Evolutionary conservation across 345 rosid species (phyloP).

Genomic region (Cardamine chenopodiifolia): DNA sequence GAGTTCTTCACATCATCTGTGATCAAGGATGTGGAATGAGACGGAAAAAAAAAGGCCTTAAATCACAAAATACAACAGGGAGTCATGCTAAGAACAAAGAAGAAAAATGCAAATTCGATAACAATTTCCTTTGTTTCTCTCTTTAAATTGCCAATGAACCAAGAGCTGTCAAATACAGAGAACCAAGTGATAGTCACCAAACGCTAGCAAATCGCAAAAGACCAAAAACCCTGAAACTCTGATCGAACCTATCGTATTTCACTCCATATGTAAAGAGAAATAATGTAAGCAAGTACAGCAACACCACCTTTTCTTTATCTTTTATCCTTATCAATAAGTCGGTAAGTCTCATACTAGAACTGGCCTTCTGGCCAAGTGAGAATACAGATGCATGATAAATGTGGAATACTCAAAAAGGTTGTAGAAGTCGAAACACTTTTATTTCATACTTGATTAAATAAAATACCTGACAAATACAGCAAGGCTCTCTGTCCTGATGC

Average conservation of each 20-base stretch:
- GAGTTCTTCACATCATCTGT: not conserved
- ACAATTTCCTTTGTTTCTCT: no score
- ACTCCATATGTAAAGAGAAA: constrained; percentile 1
- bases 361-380: not conserved
- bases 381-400: not conserved
- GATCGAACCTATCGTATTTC: not conserved
- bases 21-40: not conserved
- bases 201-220: not conserved
- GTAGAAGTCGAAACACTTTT: not conserved
- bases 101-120: not conserved
- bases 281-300: not conserved
- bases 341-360: not conserved
- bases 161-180: not conserved
- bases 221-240: not conserved
- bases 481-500: constrained; percentile 64
- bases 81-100: no score
- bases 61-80: not conserved
- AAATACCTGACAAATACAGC: constrained; percentile 87
- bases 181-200: constrained; percentile 9
- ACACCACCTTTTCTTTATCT: not conserved
- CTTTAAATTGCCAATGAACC: not conserved
- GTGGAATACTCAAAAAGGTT: not conserved
- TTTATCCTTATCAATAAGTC: not conserved
- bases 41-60: not conserved
- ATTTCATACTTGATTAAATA: not conserved